These are phyloP conservation scores for Pyrenophora seminiperda DNA, from an alignment of 2,329 filamentous ascomycete species.

Conservation along the genomic window DNA sequence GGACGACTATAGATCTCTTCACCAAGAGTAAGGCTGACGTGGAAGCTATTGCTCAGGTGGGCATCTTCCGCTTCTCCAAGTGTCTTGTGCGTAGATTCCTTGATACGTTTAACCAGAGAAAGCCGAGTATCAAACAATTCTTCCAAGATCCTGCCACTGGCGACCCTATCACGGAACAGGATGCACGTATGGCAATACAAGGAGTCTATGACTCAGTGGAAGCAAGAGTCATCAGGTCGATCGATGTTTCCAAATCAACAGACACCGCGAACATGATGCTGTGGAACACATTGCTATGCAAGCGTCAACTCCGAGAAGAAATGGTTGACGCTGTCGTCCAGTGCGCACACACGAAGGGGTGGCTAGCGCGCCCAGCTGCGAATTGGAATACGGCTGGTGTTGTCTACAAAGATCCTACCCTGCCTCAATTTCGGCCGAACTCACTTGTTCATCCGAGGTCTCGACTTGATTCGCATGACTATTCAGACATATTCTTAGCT, in stretches of 20 bases:
- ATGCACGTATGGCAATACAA: conserved; percentile 12
- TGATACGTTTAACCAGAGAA: conserved; percentile 13
- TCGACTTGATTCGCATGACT: conserved; percentile 1
- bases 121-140: conserved; percentile 7
- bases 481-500: neutral
- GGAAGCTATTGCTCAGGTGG: conserved; percentile 24
- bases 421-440: conserved; percentile 73
- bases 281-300: conserved; percentile 35
- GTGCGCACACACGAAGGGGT: conserved; percentile 19
- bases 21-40: conserved; percentile 16
- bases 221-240: conserved; percentile 13
- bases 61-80: conserved; percentile 37
- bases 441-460: conserved; percentile 25
- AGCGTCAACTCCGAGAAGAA: conserved; percentile 29
- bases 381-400: neutral
- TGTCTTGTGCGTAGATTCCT: conserved; percentile 31
- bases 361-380: conserved; percentile 17
- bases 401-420: conserved; percentile 60
- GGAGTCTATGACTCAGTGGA: conserved; percentile 25
- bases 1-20: conserved; percentile 21
- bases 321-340: conserved; percentile 20
- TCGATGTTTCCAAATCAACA: conserved; percentile 15
- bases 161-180: conserved; percentile 6
- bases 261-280: conserved; percentile 20
- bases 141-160: conserved; percentile 13